Conservation (phyloP, 768 basidiomycete species). For the Trametes coccinea region DNA sequence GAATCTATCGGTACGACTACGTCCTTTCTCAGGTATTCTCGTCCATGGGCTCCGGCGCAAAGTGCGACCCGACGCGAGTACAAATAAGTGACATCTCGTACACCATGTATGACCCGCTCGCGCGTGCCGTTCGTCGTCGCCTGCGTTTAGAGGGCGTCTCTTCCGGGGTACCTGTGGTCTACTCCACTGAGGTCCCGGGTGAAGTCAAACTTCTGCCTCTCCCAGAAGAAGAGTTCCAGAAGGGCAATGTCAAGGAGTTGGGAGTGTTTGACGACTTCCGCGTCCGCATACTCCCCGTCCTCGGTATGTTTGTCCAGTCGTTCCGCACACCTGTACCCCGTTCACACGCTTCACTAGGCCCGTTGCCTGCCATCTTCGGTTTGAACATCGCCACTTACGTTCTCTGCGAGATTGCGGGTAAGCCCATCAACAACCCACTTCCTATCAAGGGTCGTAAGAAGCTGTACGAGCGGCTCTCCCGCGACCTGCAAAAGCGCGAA, state of each 20-base stretch:
- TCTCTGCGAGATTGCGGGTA: constrained; percentile 80
- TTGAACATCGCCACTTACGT: constrained; percentile 89
- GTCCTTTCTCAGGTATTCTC: constrained; percentile 70
- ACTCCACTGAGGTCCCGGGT: constrained; percentile 91
- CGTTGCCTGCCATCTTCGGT: constrained; percentile 89
- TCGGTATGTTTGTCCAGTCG: constrained; percentile 51
- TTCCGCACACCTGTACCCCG: background rate
- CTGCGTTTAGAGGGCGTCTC: constrained; percentile 62
- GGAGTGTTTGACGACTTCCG: constrained; percentile 91
- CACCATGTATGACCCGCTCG: constrained; percentile 93
- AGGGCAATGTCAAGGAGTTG: constrained; percentile 86
- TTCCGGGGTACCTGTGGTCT: constrained; percentile 83
- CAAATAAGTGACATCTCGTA: constrained; percentile 94
- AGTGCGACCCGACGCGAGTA: constrained; percentile 90
- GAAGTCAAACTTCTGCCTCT: constrained; percentile 89
- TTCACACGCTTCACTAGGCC: constrained; percentile 44
- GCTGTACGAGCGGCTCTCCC: constrained; percentile 76
- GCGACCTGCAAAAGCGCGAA: constrained; percentile 77
- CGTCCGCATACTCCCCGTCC: constrained; percentile 89
- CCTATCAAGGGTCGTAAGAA: constrained; percentile 85
- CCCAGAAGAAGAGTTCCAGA: constrained; percentile 88
- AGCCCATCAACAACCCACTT: constrained; percentile 79
- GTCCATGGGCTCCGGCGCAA: constrained; percentile 95
- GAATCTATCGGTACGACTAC: background rate
- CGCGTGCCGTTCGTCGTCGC: constrained; percentile 82